Evolutionary conservation across 2,329 filamentous ascomycete species (phyloP), one percentile per base, ranked within the genome.

Genomic region (Penicillium crustosum): DNA sequence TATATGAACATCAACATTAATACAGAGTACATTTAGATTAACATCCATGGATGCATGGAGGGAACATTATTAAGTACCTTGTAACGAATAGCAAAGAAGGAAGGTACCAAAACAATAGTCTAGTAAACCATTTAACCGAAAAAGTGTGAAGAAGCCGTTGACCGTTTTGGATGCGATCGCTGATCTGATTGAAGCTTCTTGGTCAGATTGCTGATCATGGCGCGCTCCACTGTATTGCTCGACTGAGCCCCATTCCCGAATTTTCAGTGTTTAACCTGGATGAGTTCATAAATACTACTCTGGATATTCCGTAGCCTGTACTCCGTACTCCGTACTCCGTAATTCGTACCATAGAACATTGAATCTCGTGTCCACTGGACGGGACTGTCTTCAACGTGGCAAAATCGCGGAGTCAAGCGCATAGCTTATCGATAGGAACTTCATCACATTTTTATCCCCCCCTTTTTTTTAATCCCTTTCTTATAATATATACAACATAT

Each of bases 151-250:
- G 44, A 57, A 45, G 31, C 19, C 41, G 47, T 25, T 19, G 25
- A 42, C 57, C 48, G 44, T 56, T 43, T 53, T 43, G 49, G 45
- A 45, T n/a, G 29, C 27, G 53, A 56, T 60, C 58, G 57, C 48
- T 50, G 53, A 64, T 63, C 54, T 4, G 44, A 38, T 25, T 42
- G 49, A 64, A 64, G 60, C 58, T 64, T 62, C 51, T 39, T 53
- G 38, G 44, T 35, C 25, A 50, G 62, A 61, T 60, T 55, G 49
- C 59, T 60, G 62, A 66, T 65, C 62, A 59, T 57, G 36, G 53
- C n/a, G 21, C 42, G 53, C 59, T 65, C 62, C 61, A 65, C 62
- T 47, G n/a, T 47, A 10, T 31, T 27, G 42, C 31, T 45, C 27
- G 10, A 7, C 33, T 19, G n/a, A 31, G 45, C 45, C 45, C 45